Conservation (phyloP, 176 grass and related monocot genomes). For the Ensete ventricosum region DNA sequence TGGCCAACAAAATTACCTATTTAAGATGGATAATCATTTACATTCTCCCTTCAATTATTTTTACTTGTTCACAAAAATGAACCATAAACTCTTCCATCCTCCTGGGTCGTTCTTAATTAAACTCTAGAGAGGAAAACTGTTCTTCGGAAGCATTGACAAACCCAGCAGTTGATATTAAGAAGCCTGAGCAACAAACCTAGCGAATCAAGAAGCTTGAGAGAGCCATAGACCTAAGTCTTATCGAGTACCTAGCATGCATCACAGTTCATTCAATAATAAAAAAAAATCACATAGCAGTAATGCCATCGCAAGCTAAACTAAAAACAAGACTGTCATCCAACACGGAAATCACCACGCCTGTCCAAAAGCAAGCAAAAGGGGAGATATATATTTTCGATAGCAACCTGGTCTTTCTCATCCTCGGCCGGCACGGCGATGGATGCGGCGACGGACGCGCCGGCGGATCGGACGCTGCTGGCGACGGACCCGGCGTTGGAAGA, state of each 20-base stretch:
- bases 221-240: neutral
- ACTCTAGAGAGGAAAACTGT: neutral
- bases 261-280: neutral
- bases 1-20: neutral
- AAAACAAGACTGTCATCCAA: neutral
- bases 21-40: too few relatives aligned
- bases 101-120: neutral
- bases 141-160: too few relatives aligned
- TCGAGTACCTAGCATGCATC: neutral
- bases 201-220: neutral
- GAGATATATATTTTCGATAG: neutral
- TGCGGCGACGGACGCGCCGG: constrained; percentile 85
- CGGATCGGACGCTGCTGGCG: constrained; percentile 93
- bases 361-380: constrained; percentile 9
- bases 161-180: neutral
- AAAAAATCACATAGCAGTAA: neutral
- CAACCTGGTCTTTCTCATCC: constrained; percentile 98
- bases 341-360: neutral
- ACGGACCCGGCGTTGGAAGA: constrained; percentile 92
- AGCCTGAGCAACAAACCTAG: neutral
- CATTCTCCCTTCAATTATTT: neutral
- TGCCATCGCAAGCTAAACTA: neutral
- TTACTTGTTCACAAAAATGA: neutral
- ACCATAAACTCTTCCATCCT: neutral
- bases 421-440: constrained; percentile 62